Conservation (phyloP, 164 flowering plant species). For the Stephania japonica region DNA sequence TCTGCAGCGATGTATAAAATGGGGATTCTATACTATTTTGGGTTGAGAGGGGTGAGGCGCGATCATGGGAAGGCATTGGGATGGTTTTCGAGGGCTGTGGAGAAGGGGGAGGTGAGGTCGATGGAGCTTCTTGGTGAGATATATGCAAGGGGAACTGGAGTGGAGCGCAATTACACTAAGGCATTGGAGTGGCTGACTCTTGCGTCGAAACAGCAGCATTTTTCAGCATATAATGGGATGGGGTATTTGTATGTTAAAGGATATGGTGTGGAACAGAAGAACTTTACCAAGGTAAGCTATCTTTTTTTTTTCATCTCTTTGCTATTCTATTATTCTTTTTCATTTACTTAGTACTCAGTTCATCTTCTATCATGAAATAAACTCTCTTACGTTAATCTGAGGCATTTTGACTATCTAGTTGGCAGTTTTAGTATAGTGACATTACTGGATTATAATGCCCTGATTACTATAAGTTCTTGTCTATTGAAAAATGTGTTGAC, state of each 20-base stretch:
- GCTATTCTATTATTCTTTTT: not conserved
- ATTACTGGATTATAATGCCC: not conserved
- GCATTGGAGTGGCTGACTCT: conserved; percentile 83
- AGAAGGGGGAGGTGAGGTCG: conserved; percentile 84
- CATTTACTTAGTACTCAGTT: not conserved
- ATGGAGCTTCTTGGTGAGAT: conserved; percentile 98
- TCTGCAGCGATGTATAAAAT: conserved; percentile 84
- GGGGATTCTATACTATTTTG: conserved; percentile 86
- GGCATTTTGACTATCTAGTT: not conserved
- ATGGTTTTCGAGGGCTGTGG: conserved; percentile 90
- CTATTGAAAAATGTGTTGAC: not conserved
- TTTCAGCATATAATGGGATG: conserved; percentile 90
- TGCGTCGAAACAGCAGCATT: conserved; percentile 70
- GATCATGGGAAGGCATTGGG: conserved; percentile 70
- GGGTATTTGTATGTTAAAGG: conserved; percentile 96
- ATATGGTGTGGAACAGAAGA: conserved; percentile 91
- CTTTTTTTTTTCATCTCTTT: not conserved
- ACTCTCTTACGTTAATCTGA: not conserved
- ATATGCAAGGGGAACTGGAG: conserved; percentile 95
- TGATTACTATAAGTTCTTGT: not conserved
- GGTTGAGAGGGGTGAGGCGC: conserved; percentile 85
- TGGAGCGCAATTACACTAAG: conserved; percentile 81
- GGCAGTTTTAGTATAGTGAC: not conserved
- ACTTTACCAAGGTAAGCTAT: conserved; percentile 72
- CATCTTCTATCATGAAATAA: not conserved